Evolutionary conservation across 2,329 filamentous ascomycete species (phyloP).

Genomic region (Xylaria sp.): DNA sequence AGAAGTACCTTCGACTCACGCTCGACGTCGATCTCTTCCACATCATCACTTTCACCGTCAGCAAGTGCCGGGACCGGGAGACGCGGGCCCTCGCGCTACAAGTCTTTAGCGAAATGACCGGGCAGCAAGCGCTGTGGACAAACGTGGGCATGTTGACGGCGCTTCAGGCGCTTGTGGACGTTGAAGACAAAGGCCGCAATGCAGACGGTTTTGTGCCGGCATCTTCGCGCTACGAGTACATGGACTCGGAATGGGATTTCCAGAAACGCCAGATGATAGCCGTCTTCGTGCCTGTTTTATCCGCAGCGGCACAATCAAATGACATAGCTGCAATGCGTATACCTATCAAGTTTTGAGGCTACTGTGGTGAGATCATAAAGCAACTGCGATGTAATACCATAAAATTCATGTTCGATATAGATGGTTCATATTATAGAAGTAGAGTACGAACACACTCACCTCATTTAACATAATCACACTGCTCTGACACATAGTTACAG

Average conservation of each 20-base stretch:
- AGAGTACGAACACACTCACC: neutral
- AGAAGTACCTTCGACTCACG: slow-evolving; percentile 32
- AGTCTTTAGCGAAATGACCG: slow-evolving; percentile 36
- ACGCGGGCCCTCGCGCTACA: slow-evolving; percentile 35
- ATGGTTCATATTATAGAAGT: neutral
- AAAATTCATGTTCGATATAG: neutral
- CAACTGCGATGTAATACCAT: neutral
- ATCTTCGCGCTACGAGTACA: slow-evolving; percentile 38
- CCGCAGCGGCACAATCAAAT: slow-evolving; percentile 22
- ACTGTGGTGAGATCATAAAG: neutral
- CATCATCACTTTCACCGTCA: slow-evolving; percentile 39
- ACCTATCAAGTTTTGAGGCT: slow-evolving; percentile 36
- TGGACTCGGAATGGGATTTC: slow-evolving; percentile 39
- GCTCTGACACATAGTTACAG: neutral
- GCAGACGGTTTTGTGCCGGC: slow-evolving; percentile 37
- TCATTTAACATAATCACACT: neutral
- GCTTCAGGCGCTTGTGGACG: slow-evolving; percentile 35
- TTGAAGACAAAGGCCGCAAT: slow-evolving; percentile 37
- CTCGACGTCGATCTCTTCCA: slow-evolving; percentile 41
- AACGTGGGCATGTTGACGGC: slow-evolving; percentile 38
- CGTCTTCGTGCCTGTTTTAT: slow-evolving; percentile 34
- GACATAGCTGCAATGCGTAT: slow-evolving; percentile 32
- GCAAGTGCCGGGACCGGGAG: slow-evolving; percentile 39
- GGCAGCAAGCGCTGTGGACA: slow-evolving; percentile 39
- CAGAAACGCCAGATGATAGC: slow-evolving; percentile 35